Percentiles rank a stretch among this genome's conserved stretches.
These are phyloP conservation scores for Hypoxylon cercidicola DNA, from an alignment of 495 filamentous ascomycete genomes.

Conservation along the genomic window DNA sequence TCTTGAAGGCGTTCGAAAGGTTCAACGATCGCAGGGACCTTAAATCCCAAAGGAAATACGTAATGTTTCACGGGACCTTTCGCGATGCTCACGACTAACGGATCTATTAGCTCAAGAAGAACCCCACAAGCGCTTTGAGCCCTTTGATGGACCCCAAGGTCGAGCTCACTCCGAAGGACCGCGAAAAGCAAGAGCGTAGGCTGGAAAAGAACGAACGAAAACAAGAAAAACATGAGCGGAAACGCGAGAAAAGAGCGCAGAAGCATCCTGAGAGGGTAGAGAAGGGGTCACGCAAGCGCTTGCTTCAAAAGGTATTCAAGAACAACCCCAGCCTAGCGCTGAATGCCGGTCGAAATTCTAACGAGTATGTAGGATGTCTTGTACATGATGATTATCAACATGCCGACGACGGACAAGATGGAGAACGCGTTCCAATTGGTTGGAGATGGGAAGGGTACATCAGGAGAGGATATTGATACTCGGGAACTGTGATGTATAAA, in stretches of 20 bases:
- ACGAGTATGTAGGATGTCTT: conserved; percentile 18
- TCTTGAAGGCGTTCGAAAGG: conserved; percentile 17
- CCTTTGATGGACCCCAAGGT: conserved; percentile 24
- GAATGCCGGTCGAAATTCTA: background rate
- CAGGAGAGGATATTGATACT: too few species aligned
- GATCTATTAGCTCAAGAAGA: conserved; percentile 15
- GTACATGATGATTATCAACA: conserved; percentile 37
- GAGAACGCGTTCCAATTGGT: conserved; percentile 30
- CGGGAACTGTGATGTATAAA: too few species aligned
- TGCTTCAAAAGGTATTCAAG: conserved; percentile 18
- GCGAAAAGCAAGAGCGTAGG: conserved; percentile 18
- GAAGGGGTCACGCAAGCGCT: conserved; percentile 18
- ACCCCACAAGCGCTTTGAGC: conserved; percentile 23
- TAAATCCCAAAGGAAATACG: conserved; percentile 36
- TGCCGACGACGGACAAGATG: conserved; percentile 26
- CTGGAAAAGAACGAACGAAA: conserved; percentile 25
- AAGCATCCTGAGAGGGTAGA: conserved; percentile 25
- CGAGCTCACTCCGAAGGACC: conserved; percentile 29
- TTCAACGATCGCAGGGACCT: conserved; percentile 19
- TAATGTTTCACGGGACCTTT: background rate
- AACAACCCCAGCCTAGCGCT: background rate
- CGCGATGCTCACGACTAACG: background rate
- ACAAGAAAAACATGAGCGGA: conserved; percentile 23
- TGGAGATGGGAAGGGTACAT: background rate
- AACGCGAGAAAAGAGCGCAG: conserved; percentile 21